Evolutionary conservation across 2,329 filamentous ascomycete species (phyloP).

Genomic region (Chlorencoelia australis): DNA sequence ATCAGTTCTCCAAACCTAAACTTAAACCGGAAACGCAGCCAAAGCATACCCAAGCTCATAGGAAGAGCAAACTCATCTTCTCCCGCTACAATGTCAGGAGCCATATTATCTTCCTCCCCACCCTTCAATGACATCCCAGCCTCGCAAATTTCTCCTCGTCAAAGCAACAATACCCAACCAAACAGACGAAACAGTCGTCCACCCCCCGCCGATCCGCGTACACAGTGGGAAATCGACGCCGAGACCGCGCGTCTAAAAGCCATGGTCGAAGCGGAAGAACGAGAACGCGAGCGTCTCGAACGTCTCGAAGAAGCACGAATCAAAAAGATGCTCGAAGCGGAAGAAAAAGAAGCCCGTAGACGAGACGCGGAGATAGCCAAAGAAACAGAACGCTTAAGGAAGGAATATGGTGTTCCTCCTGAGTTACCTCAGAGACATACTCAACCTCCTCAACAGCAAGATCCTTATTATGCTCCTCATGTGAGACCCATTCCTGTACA

Average conservation of each 20-base stretch:
- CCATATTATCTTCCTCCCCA: constrained; percentile 8
- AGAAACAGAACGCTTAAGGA: constrained; percentile 74
- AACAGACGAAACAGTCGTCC: constrained; percentile 13
- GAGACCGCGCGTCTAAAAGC: constrained; percentile 48
- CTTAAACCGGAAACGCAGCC: constrained; percentile 19
- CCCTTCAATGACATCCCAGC: constrained; percentile 9
- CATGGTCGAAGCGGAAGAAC: constrained; percentile 4
- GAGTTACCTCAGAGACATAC: too few species aligned
- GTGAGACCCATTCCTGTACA: constrained; percentile 17
- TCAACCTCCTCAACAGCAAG: too few species aligned
- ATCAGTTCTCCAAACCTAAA: constrained; percentile 37
- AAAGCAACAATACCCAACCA: constrained; percentile 11
- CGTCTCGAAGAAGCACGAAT: constrained; percentile 47
- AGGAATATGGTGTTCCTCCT: constrained; percentile 45
- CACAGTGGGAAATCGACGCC: constrained; percentile 47
- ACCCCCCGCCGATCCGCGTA: constrained; percentile 23
- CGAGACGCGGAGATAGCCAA: constrained; percentile 54
- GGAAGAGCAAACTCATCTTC: constrained; percentile 11
- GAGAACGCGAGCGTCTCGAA: constrained; percentile 37
- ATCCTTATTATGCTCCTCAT: constrained; percentile 24
- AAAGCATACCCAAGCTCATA: constrained; percentile 19
- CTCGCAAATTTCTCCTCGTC: too few species aligned
- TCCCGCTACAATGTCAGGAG: constrained; percentile 23
- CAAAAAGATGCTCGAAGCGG: constrained; percentile 54
- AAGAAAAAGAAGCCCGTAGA: constrained; percentile 49